phyloP scores from a whole-genome alignment of 2,329 filamentous ascomycete genomes.

The Gliomastix tumulicola region DNA sequence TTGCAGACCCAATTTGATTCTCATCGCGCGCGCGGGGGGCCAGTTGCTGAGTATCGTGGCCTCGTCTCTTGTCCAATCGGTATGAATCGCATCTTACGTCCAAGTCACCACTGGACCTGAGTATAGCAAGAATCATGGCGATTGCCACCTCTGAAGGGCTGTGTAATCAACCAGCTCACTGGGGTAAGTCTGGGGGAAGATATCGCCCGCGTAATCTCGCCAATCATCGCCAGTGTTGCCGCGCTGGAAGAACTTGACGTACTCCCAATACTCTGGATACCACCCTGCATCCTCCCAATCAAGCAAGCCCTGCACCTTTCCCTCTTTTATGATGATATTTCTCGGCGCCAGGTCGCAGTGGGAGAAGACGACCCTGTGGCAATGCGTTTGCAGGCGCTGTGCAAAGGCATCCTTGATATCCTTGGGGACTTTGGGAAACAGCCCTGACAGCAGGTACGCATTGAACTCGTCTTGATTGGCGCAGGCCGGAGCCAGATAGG shows the following conservation, averaged over 20 bases:
- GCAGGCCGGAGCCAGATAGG: conserved; percentile 12
- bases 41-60: no score
- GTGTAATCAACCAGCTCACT: conserved; percentile 16
- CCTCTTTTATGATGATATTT: conserved; percentile 34
- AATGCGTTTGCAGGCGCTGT: conserved; percentile 10
- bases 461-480: conserved; percentile 15
- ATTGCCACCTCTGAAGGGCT: conserved; percentile 12
- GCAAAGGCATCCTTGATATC: conserved; percentile 13
- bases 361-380: conserved; percentile 33
- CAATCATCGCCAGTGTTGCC: conserved; percentile 9
- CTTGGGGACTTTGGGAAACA: conserved; percentile 9
- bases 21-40: no score
- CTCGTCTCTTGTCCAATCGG: no score
- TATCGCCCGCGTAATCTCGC: conserved; percentile 12
- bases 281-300: conserved; percentile 6
- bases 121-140: no score
- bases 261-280: conserved; percentile 9
- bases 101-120: no score
- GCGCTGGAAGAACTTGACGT: conserved; percentile 21
- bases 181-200: conserved; percentile 14
- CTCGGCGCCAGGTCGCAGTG: conserved; percentile 40
- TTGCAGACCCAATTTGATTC: no score
- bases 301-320: conserved; percentile 8
- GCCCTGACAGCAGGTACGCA: conserved; percentile 10
- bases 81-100: no score